Base-by-base conservation (phyloP, 192 early-diverging fungal species). In the Rhizophagus sp. region DNA sequence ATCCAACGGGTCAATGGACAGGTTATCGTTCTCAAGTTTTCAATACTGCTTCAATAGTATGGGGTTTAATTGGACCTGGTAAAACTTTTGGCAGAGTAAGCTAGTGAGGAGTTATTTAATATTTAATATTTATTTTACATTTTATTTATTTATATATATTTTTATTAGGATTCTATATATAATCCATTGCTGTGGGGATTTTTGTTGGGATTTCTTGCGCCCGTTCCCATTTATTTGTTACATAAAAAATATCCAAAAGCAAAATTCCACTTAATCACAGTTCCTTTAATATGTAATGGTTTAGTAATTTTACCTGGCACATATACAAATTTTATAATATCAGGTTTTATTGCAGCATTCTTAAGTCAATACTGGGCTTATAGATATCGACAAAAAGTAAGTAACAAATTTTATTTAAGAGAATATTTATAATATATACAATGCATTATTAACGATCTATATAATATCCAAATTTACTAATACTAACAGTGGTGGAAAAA, bases 61-160 rank as follows among this genome's bases (percentile, higher is more conserved):
- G 89, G 89, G 92, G 92, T 44, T 87, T 86, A n/a, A 83, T 92
- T 73, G 89, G 86, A 25, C 91, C 91, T 4, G 75, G 78, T 41
- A 80, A 82, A 30, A 83, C 91, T 73, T 92, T 90, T 83, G 85
- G 85, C 77, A 75, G 22, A 79, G 81, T 75, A 77, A 83, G 19
- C 19, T 24, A 19, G 3, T 57, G 41, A 68, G 13, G 36, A 41
- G 12, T 66, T 30, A 27, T 25, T 10, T 69, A 64, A 79, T 30
- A 27, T 25, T 10, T 69, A 64, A 79, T 8, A 79, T 81, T 75
- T 81, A 80, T 49, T 81, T 76, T 64, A 82, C 80, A 1, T 30
- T 30, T 30, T 30, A 30, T 30, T 30, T 30, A 30, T 30, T 30
- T 30, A 30, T 30, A 30, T 30, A 30, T 30, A 1, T 30, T 30